phyloP scores from a whole-genome alignment of 495 filamentous ascomycete species.

The Pyrenula aspistea region DNA sequence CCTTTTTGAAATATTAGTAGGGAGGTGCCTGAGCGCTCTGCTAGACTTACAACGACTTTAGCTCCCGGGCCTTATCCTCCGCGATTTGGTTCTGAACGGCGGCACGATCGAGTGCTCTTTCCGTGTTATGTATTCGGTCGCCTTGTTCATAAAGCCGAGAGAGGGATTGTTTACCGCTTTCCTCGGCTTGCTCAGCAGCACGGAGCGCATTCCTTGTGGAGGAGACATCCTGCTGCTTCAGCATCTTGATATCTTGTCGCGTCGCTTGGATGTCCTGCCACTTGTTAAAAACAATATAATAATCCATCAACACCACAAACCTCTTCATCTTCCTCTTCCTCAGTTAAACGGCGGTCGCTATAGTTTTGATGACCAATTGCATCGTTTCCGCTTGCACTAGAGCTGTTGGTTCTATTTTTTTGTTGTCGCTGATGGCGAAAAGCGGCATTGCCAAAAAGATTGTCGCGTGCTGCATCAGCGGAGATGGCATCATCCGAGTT shows the following conservation, averaged over 20 bases:
- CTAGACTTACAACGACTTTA: slow-evolving; percentile 23
- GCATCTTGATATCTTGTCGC: slow-evolving; percentile 62
- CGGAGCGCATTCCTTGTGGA: slow-evolving; percentile 58
- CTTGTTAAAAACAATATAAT: not conserved
- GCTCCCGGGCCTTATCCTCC: slow-evolving; percentile 59
- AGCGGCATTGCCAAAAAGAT: slow-evolving; percentile 51
- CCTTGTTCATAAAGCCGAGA: slow-evolving; percentile 60
- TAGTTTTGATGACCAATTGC: slow-evolving; percentile 43
- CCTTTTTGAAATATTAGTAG: slow-evolving; percentile 39
- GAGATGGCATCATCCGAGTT: slow-evolving; percentile 36
- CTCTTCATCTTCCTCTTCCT: slow-evolving; percentile 59
- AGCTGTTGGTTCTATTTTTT: slow-evolving; percentile 19
- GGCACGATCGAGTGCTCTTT: slow-evolving; percentile 60
- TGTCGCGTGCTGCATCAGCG: slow-evolving; percentile 44
- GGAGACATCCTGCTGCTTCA: slow-evolving; percentile 64
- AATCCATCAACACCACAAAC: not conserved
- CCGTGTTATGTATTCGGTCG: slow-evolving; percentile 67
- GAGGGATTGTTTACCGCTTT: slow-evolving; percentile 57
- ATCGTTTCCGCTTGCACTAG: slow-evolving; percentile 24
- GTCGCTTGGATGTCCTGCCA: slow-evolving; percentile 42
- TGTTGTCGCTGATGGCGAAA: slow-evolving; percentile 36
- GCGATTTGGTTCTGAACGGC: slow-evolving; percentile 57
- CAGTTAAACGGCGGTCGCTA: slow-evolving; percentile 58
- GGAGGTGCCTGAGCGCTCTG: not conserved
- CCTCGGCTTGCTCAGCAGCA: slow-evolving; percentile 54